phyloP scores from a whole-genome alignment of 2,329 filamentous ascomycete genomes.

The Phialophora verrucosa region DNA sequence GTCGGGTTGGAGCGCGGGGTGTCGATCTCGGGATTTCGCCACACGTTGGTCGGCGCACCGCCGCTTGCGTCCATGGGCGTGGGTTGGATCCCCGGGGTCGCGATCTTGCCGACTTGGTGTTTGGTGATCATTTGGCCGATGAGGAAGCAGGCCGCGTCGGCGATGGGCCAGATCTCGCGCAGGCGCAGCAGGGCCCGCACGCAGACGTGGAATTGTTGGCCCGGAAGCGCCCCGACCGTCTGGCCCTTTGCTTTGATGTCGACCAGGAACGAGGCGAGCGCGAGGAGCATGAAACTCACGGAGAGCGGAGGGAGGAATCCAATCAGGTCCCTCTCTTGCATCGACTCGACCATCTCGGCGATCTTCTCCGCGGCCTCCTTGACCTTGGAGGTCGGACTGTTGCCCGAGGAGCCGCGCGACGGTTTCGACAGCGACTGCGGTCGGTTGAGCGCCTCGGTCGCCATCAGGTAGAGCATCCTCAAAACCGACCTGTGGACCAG shows the following conservation, averaged over 20 bases:
- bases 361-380: conserved; percentile 30
- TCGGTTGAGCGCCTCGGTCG: conserved; percentile 29
- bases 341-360: conserved; percentile 27
- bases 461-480: conserved; percentile 32
- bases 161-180: conserved; percentile 35
- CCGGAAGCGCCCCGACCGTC: conserved; percentile 19
- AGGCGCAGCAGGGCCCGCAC: conserved; percentile 28
- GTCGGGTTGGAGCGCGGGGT: not conserved
- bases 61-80: conserved; percentile 4
- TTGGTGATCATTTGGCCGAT: conserved; percentile 36
- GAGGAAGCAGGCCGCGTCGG: conserved; percentile 32
- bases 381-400: conserved; percentile 26
- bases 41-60: conserved; percentile 13
- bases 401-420: conserved; percentile 8
- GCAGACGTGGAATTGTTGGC: conserved; percentile 32
- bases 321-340: conserved; percentile 30
- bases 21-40: conserved; percentile 9
- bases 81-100: conserved; percentile 24
- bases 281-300: conserved; percentile 33
- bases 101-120: conserved; percentile 23
- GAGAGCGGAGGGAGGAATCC: conserved; percentile 30
- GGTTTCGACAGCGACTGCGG: conserved; percentile 26
- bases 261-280: conserved; percentile 32
- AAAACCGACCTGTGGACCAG: conserved; percentile 26
- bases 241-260: conserved; percentile 30